Evolutionary conservation across 768 basidiomycete genomes (phyloP).

Genomic region (Amanita rubescens): DNA sequence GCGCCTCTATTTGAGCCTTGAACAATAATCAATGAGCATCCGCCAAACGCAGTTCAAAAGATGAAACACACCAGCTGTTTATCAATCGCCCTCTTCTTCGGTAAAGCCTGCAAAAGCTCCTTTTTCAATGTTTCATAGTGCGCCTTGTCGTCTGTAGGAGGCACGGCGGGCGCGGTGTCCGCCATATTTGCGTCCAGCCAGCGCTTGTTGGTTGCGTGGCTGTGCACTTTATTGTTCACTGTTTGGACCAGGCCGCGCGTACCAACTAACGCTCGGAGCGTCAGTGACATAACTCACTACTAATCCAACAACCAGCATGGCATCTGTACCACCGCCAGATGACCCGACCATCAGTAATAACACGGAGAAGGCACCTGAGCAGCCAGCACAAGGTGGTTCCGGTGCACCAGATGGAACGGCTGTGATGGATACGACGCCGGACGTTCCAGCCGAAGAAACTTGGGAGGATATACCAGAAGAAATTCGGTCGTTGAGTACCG

Average conservation of each 20-base stretch:
- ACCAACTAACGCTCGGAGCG: too few relatives aligned
- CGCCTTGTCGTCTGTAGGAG: slow-evolving; percentile 59
- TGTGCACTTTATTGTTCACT: slow-evolving; percentile 7
- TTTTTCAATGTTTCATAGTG: slow-evolving; percentile 69
- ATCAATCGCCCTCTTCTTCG: slow-evolving; percentile 69
- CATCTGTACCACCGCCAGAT: slow-evolving; percentile 43
- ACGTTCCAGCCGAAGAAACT: slow-evolving; percentile 64
- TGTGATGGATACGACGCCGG: slow-evolving; percentile 72
- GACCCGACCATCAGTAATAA: slow-evolving; percentile 35
- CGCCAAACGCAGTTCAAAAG: background rate
- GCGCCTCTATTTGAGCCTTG: slow-evolving; percentile 70
- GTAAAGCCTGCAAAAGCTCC: slow-evolving; percentile 65
- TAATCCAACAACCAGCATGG: slow-evolving; percentile 32
- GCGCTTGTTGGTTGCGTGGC: background rate
- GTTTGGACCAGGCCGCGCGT: slow-evolving; percentile 29
- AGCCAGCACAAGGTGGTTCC: slow-evolving; percentile 25
- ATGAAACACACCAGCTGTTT: slow-evolving; percentile 68
- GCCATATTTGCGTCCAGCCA: slow-evolving; percentile 29
- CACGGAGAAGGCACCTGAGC: slow-evolving; percentile 42
- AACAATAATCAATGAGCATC: background rate
- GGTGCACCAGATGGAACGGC: slow-evolving; percentile 23
- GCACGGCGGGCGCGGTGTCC: slow-evolving; percentile 25
- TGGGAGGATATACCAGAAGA: slow-evolving; percentile 93
- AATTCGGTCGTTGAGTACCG: slow-evolving; percentile 66
- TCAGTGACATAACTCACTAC: slow-evolving; percentile 21